phyloP scores from a whole-genome alignment of 495 filamentous ascomycete genomes.

The Trichoderma gamsii region DNA sequence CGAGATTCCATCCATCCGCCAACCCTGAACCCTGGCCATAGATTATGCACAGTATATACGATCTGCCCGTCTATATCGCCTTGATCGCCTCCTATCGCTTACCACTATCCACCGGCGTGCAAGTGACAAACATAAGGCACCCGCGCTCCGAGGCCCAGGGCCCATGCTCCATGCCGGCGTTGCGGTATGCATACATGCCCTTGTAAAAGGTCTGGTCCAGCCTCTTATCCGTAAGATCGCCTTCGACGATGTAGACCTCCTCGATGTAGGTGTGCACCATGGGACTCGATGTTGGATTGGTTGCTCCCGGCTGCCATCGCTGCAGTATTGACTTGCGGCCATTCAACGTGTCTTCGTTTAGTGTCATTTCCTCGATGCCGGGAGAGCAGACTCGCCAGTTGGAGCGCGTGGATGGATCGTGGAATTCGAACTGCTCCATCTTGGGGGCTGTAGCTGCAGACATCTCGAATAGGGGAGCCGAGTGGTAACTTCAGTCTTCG shows the following conservation, averaged over 20 bases:
- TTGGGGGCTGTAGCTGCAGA: background rate
- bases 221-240: constrained; percentile 7
- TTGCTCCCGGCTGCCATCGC: background rate
- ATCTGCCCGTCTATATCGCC: background rate
- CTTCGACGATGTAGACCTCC: constrained; percentile 3
- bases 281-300: background rate
- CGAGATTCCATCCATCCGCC: background rate
- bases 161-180: constrained; percentile 5
- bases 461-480: background rate
- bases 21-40: background rate
- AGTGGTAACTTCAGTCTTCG: background rate
- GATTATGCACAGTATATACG: no score
- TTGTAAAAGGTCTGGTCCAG: constrained; percentile 2
- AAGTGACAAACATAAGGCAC: constrained; percentile 8
- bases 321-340: background rate
- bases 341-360: background rate
- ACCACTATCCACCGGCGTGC: background rate
- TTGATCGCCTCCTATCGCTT: background rate
- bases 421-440: constrained; percentile 12
- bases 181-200: constrained; percentile 14
- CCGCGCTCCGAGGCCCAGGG: background rate
- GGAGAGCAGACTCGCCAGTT: background rate
- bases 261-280: constrained; percentile 3
- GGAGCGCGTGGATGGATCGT: constrained; percentile 1
- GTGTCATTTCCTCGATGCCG: background rate